Evolutionary conservation across 306 rosid species (phyloP).

Genomic region (Arachis stenosperma): DNA sequence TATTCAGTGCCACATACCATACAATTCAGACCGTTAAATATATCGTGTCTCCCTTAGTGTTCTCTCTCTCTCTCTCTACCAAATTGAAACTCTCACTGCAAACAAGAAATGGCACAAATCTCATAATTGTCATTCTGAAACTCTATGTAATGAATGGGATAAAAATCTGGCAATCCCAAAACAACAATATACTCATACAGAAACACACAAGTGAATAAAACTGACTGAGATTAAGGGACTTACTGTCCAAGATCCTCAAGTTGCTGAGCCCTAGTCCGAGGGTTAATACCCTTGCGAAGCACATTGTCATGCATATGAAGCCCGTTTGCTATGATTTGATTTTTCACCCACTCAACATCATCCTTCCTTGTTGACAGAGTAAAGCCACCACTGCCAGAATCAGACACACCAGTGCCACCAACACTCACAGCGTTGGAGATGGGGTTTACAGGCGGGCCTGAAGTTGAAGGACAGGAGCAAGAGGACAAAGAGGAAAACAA

Average conservation of each 20-base stretch:
- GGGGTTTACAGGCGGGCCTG: slow-evolving; percentile 1
- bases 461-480: slow-evolving; percentile 65
- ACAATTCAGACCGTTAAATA: background rate
- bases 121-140: slow-evolving; percentile 12
- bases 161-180: slow-evolving; percentile 5
- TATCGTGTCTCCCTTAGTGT: too few relatives aligned
- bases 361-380: slow-evolving; percentile 51
- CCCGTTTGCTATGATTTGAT: slow-evolving; percentile 78
- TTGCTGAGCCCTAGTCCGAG: slow-evolving; percentile 81
- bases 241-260: slow-evolving; percentile 81
- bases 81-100: slow-evolving; percentile 4
- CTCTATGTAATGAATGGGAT: background rate
- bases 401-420: background rate
- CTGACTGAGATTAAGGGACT: slow-evolving; percentile 34
- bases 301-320: slow-evolving; percentile 86
- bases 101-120: slow-evolving; percentile 2
- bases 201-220: background rate
- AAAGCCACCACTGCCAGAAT: slow-evolving; percentile 21
- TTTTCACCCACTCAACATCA: slow-evolving; percentile 84
- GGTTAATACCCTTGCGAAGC: slow-evolving; percentile 91
- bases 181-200: slow-evolving; percentile 15
- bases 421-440: slow-evolving; percentile 5
- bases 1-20: background rate
- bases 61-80: background rate
- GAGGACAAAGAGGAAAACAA: slow-evolving; percentile 72